A percentile compares a stretch with the other conserved stretches of the same genome.
Evolutionary conservation across 352 stramenopile genomes (phyloP).

Genomic region (Pythium vanterpoolii): DNA sequence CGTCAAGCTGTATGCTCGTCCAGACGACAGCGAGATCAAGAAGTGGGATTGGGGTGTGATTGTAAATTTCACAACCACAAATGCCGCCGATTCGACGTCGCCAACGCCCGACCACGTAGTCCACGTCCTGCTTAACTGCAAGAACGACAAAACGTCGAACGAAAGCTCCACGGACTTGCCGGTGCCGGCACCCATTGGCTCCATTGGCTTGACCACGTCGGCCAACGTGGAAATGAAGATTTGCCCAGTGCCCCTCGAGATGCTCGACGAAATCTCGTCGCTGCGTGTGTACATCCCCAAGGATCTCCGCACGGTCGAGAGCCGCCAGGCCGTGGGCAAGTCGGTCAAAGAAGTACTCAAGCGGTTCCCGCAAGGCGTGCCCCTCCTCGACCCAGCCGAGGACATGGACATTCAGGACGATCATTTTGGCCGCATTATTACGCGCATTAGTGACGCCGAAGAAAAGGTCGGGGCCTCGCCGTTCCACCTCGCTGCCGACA

Average conservation of each 20-base stretch:
- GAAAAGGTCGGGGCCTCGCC: constrained; percentile 57
- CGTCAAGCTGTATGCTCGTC: constrained; percentile 74
- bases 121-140: constrained; percentile 78
- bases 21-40: constrained; percentile 43
- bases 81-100: constrained; percentile 60
- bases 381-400: constrained; percentile 91
- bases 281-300: constrained; percentile 85
- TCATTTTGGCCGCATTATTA: constrained; percentile 88
- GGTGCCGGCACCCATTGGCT: constrained; percentile 48
- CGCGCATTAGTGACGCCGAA: constrained; percentile 73
- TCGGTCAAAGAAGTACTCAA: constrained; percentile 75
- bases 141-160: constrained; percentile 30
- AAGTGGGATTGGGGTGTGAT: constrained; percentile 86
- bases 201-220: constrained; percentile 50
- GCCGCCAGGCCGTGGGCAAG: constrained; percentile 71
- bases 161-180: constrained; percentile 41
- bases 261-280: constrained; percentile 75
- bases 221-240: constrained; percentile 80
- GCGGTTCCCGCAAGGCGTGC: constrained; percentile 80
- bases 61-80: constrained; percentile 84
- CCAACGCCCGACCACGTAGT: constrained; percentile 66
- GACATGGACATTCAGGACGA: constrained; percentile 94
- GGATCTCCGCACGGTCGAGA: constrained; percentile 70
- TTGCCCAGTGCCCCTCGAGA: constrained; percentile 72
- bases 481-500: constrained; percentile 76